phyloP scores from a whole-genome alignment of 2,329 filamentous ascomycete species.

The Lachnellula cervina region DNA sequence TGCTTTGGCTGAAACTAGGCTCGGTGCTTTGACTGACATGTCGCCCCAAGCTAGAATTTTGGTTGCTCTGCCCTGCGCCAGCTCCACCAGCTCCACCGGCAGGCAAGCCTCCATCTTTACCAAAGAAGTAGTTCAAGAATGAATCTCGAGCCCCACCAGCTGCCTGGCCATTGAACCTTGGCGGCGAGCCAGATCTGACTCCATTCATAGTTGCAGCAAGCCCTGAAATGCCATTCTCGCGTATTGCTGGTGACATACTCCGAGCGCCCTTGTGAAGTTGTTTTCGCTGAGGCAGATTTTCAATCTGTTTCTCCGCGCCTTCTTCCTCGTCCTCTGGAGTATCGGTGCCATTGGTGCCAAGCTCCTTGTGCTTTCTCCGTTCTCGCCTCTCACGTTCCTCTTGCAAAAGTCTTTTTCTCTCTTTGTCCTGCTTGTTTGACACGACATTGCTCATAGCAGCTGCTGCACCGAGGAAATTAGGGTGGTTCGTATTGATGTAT shows the following conservation, averaged over 20 bases:
- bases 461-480: slow-evolving; percentile 94
- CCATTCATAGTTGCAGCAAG: slow-evolving; percentile 66
- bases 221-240: slow-evolving; percentile 55
- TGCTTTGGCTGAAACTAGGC: slow-evolving; percentile 76
- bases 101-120: slow-evolving; percentile 72
- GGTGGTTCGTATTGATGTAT: slow-evolving; percentile 99
- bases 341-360: slow-evolving; percentile 72
- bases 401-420: slow-evolving; percentile 72
- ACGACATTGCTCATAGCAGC: slow-evolving; percentile 98
- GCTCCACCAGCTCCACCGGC: slow-evolving; percentile 33
- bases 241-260: slow-evolving; percentile 78
- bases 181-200: slow-evolving; percentile 54
- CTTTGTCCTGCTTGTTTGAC: slow-evolving; percentile 87
- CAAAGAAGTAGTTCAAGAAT: slow-evolving; percentile 98
- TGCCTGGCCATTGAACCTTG: slow-evolving; percentile 55
- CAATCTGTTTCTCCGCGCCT: slow-evolving; percentile 44
- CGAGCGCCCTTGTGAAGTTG: slow-evolving; percentile 50
- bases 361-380: slow-evolving; percentile 74
- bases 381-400: slow-evolving; percentile 87
- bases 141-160: slow-evolving; percentile 71
- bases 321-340: slow-evolving; percentile 57
- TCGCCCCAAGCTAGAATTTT: slow-evolving; percentile 43
- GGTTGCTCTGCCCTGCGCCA: slow-evolving; percentile 33
- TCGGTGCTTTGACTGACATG: slow-evolving; percentile 77
- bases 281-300: slow-evolving; percentile 57